Base-by-base conservation (phyloP, 495 filamentous ascomycete species). In the Xylaria sp. region DNA sequence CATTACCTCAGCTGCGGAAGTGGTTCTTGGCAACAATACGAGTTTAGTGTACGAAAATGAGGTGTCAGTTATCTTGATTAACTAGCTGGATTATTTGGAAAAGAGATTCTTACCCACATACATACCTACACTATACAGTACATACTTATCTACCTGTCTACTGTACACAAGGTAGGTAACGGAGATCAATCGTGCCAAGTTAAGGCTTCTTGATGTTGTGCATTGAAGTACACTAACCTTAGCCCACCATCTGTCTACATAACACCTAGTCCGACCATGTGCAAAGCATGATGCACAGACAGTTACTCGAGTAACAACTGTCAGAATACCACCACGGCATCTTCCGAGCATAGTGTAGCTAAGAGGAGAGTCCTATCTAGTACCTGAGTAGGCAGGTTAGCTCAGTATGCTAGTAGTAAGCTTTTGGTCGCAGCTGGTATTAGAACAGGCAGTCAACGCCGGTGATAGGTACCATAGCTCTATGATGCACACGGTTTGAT, bases 361-460 rank as follows among this genome's bases (percentile, higher is more conserved):
- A 31, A 29, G 52, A 17, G 0, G 6, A 55, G 15, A 21, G 5
- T 1, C 29, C 53, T 35, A 31, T 50, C 12, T n/a, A 35, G 15
- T 19, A n/a, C 19, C 44, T 46, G 2, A 46, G 44, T 46, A 31
- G 61, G 14, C n/a, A n/a, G n/a, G n/a, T n/a, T n/a, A n/a, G n/a
- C n/a, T n/a, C n/a, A n/a, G n/a, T 64, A 21, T 46, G 41, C 21
- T 59, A 21, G 17, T 64, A 44, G 41, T 46, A 44, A 64, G 61
- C 61, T 17, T 41, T 21, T 64, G 41, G 40, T 48, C 6, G 40
- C 41, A 21, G 26, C 48, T 31, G 43, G 19, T 17, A 14, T 37
- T 9, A 59, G 57, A 59, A 59, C 33, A 59, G 57, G 57, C 29
- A 59, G 33, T 59, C 52, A 55, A 31, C 26, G 14, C 52, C 52